Conservation (phyloP, 495 filamentous ascomycete species). For the Podospora pseudopauciseta region DNA sequence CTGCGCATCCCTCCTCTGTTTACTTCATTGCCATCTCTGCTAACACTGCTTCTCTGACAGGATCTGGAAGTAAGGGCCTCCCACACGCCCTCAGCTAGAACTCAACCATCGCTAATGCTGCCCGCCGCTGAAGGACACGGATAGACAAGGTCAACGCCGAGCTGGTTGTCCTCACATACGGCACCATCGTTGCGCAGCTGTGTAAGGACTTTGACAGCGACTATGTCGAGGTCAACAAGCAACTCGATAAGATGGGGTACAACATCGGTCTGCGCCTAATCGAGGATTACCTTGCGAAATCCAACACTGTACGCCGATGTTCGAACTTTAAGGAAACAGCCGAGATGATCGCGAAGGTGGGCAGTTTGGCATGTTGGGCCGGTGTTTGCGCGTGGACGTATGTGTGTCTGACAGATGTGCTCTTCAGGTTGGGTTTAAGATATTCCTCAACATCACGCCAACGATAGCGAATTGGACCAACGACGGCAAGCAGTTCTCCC, state of each 20-base stretch:
- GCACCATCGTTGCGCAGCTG: conserved; percentile 93
- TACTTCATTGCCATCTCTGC: conserved; percentile 4
- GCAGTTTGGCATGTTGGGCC: background rate
- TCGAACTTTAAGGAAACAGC: conserved; percentile 92
- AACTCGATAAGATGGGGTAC: conserved; percentile 98
- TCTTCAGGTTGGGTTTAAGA: conserved; percentile 89
- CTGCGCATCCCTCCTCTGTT: conserved; percentile 15
- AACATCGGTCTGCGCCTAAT: conserved; percentile 95
- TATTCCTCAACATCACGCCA: conserved; percentile 97
- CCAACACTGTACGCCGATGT: conserved; percentile 76
- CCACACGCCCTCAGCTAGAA: background rate
- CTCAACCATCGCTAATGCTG: background rate
- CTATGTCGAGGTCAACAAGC: conserved; percentile 92
- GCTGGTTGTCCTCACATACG: conserved; percentile 94
- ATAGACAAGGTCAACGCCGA: conserved; percentile 79
- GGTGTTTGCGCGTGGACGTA: background rate
- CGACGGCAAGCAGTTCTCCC: conserved; percentile 93
- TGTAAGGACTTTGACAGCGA: conserved; percentile 93
- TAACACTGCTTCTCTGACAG: conserved; percentile 43
- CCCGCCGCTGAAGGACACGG: conserved; percentile 48
- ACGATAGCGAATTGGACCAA: conserved; percentile 91
- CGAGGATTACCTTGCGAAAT: conserved; percentile 96
- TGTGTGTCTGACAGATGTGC: background rate
- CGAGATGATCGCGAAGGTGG: conserved; percentile 91
- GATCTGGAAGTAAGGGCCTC: conserved; percentile 87